Conservation (phyloP, 176 grass and related monocot genomes). For the Pontederia crassipes region DNA sequence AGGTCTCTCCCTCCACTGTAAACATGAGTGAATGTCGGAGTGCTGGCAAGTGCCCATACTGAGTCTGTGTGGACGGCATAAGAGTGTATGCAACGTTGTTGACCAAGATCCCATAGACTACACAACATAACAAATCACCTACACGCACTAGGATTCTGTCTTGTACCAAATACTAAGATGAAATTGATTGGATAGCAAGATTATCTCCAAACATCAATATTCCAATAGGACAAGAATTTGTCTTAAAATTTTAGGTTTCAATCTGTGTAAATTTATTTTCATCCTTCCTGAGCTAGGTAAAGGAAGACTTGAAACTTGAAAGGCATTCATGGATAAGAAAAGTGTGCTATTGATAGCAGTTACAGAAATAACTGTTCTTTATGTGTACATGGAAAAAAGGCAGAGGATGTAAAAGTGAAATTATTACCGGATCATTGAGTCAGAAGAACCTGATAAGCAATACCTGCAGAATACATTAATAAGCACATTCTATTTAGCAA, state of each 20-base stretch:
- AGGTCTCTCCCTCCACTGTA: slow-evolving; percentile 98
- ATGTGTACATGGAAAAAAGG: neutral
- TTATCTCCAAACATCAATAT: no score
- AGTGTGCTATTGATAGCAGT: neutral
- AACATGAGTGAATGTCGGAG: slow-evolving; percentile 78
- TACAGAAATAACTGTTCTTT: neutral
- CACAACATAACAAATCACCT: slow-evolving; percentile 20
- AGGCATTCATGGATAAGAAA: no score
- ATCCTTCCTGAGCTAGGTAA: no score
- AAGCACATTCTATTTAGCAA: no score
- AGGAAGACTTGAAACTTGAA: no score
- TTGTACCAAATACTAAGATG: no score
- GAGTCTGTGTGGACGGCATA: slow-evolving; percentile 98
- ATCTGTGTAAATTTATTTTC: no score
- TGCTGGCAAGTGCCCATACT: slow-evolving; percentile 82
- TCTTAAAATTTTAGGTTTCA: no score
- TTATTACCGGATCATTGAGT: slow-evolving; percentile 95
- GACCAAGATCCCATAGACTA: slow-evolving; percentile 97
- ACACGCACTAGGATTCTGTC: neutral
- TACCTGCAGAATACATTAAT: slow-evolving; percentile 23
- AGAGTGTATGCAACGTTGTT: slow-evolving; percentile 93
- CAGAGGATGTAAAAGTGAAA: neutral
- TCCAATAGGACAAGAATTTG: no score
- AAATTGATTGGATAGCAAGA: no score
- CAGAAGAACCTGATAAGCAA: slow-evolving; percentile 90